These are phyloP conservation scores for Ophiostoma pallidulum DNA, from an alignment of 2,329 filamentous ascomycete species.

Conservation along the genomic window DNA sequence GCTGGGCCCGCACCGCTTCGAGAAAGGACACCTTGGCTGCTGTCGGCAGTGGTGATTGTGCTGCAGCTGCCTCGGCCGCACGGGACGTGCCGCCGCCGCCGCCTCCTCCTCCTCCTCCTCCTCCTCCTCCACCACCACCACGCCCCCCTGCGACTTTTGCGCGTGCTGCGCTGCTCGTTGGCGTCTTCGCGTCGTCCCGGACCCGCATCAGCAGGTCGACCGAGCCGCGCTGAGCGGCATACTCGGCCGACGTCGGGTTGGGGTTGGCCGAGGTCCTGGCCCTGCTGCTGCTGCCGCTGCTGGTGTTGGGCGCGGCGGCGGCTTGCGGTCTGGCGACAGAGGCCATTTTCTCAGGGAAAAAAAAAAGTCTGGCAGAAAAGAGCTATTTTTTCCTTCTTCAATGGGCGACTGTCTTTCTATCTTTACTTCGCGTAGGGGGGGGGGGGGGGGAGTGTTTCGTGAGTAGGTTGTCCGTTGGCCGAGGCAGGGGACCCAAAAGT, in stretches of 20 bases:
- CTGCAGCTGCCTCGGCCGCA: neutral
- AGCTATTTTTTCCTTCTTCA: too few species aligned
- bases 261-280: conserved; percentile 9
- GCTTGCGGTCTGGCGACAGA: neutral
- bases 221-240: conserved; percentile 10
- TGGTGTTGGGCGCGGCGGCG: neutral
- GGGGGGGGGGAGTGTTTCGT: too few species aligned
- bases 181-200: neutral
- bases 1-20: conserved; percentile 9
- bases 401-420: too few species aligned
- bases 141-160: too few species aligned
- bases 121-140: too few species aligned
- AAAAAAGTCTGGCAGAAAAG: too few species aligned
- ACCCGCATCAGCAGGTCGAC: conserved; percentile 10
- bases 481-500: too few species aligned
- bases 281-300: neutral
- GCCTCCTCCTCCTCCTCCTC: too few species aligned
- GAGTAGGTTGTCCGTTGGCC: too few species aligned
- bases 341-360: too few species aligned
- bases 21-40: conserved; percentile 8
- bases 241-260: conserved; percentile 7
- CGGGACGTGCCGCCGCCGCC: neutral
- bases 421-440: too few species aligned
- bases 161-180: neutral
- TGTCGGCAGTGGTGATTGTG: neutral